Percentiles rank a stretch among this genome's conserved stretches.
Evolutionary conservation across 176 grass and related monocot species (phyloP).

Genomic region (Oryza glumipatula): DNA sequence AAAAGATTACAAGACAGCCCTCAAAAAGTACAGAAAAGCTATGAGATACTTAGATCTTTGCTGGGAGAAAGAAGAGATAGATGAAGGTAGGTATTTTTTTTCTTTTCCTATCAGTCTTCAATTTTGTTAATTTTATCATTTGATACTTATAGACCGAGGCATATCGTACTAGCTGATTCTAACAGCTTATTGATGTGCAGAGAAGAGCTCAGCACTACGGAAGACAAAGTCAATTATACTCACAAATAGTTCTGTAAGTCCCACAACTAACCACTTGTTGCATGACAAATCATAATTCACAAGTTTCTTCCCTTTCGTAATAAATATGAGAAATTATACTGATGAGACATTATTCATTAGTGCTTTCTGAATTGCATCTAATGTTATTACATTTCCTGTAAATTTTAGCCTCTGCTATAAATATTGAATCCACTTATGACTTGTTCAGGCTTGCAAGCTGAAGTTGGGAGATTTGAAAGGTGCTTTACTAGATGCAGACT

Average conservation of each 20-base stretch:
- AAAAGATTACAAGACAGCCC: conserved; percentile 74
- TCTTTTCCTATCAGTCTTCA: not conserved
- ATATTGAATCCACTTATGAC: conserved; percentile 38
- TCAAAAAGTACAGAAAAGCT: conserved; percentile 80
- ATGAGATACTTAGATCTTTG: conserved; percentile 78
- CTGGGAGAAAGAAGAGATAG: conserved; percentile 81
- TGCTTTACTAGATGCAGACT: conserved; percentile 95
- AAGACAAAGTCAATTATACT: conserved; percentile 97
- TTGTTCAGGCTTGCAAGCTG: conserved; percentile 86
- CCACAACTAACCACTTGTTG: not conserved
- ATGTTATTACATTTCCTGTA: conserved; percentile 17
- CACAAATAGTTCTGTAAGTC: conserved; percentile 97
- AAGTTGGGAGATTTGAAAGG: conserved; percentile 84
- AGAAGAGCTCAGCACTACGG: conserved; percentile 70
- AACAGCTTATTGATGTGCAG: conserved; percentile 57
- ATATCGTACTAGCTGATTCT: conserved; percentile 35
- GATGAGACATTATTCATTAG: conserved; percentile 6
- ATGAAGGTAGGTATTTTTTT: conserved; percentile 48
- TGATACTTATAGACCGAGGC: not conserved
- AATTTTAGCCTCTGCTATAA: conserved; percentile 8
- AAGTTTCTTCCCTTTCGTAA: conserved; percentile 11
- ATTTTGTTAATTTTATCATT: conserved; percentile 25
- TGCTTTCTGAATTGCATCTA: conserved; percentile 25
- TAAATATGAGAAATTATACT: conserved; percentile 34
- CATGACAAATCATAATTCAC: conserved; percentile 35